Conservation (phyloP, 306 rosid species). For the Vigna angularis region DNA sequence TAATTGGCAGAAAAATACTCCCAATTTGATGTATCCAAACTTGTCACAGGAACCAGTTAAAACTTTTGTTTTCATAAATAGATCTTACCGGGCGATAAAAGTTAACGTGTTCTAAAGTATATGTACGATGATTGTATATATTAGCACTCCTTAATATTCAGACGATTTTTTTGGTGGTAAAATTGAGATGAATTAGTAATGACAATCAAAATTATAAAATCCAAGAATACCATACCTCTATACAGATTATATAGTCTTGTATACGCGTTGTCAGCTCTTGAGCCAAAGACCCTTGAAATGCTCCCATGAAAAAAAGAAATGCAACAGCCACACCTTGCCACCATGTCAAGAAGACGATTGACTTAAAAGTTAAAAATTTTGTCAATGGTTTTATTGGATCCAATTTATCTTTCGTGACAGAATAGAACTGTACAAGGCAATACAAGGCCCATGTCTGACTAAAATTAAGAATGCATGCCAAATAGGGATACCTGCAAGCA, state of each 20-base stretch:
- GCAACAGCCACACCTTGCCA: slow-evolving; percentile 99
- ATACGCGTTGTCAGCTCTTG: slow-evolving; percentile 84
- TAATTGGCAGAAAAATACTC: slow-evolving; percentile 17
- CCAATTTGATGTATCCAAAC: neutral
- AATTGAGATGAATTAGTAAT: slow-evolving; percentile 19
- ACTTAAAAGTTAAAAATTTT: slow-evolving; percentile 87
- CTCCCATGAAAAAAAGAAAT: slow-evolving; percentile 86
- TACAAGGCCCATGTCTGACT: slow-evolving; percentile 99
- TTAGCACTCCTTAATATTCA: slow-evolving; percentile 6
- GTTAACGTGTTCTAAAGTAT: slow-evolving; percentile 8
- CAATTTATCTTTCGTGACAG: slow-evolving; percentile 88
- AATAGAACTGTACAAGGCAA: slow-evolving; percentile 96
- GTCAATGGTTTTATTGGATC: slow-evolving; percentile 93
- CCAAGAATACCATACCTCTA: slow-evolving; percentile 71
- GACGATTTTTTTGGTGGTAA: neutral
- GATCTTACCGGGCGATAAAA: neutral
- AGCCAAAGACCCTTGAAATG: slow-evolving; percentile 86
- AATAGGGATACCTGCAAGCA: slow-evolving; percentile 89
- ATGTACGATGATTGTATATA: neutral
- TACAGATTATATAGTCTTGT: slow-evolving; percentile 96
- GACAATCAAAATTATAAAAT: neutral
- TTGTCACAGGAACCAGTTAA: slow-evolving; percentile 3
- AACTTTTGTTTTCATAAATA: slow-evolving; percentile 20
- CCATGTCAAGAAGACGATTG: slow-evolving; percentile 96
- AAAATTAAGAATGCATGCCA: slow-evolving; percentile 93